phyloP scores from a whole-genome alignment of 768 basidiomycete genomes.

The Hortiboletus flavorubellus region DNA sequence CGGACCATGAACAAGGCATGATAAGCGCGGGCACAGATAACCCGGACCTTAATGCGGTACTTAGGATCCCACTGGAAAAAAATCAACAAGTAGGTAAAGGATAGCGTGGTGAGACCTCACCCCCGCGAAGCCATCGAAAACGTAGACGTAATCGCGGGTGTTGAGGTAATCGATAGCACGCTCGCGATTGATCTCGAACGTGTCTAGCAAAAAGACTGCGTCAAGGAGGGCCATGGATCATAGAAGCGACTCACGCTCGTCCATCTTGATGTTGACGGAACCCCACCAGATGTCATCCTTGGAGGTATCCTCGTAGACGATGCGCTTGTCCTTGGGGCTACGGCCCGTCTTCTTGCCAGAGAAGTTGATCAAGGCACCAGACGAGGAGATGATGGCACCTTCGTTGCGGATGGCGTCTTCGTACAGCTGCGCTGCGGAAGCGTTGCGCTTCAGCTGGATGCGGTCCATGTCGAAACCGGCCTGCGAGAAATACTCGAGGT shows the following conservation, averaged over 20 bases:
- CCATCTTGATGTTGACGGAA: conserved; percentile 98
- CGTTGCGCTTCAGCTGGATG: conserved; percentile 94
- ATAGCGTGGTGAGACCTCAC: conserved; percentile 38
- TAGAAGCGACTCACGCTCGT: conserved; percentile 66
- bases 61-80: conserved; percentile 86
- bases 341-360: conserved; percentile 99
- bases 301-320: conserved; percentile 94
- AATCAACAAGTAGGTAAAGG: not conserved
- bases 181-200: conserved; percentile 98
- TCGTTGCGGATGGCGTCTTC: conserved; percentile 99
- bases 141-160: conserved; percentile 96
- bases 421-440: conserved; percentile 84
- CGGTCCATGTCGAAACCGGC: conserved; percentile 99
- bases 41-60: conserved; percentile 99
- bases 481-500: conserved; percentile 96
- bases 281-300: conserved; percentile 99
- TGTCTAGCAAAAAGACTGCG: conserved; percentile 51
- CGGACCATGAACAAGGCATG: conserved; percentile 97
- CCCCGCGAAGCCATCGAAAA: conserved; percentile 94
- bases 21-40: conserved; percentile 97
- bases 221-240: not conserved
- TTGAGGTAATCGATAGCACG: conserved; percentile 99
- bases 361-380: conserved; percentile 98
- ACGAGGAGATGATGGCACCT: conserved; percentile 95
- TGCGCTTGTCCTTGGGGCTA: conserved; percentile 98